Base-by-base conservation (phyloP, 306 rosid genomes). In the Mucuna pruriens region DNA sequence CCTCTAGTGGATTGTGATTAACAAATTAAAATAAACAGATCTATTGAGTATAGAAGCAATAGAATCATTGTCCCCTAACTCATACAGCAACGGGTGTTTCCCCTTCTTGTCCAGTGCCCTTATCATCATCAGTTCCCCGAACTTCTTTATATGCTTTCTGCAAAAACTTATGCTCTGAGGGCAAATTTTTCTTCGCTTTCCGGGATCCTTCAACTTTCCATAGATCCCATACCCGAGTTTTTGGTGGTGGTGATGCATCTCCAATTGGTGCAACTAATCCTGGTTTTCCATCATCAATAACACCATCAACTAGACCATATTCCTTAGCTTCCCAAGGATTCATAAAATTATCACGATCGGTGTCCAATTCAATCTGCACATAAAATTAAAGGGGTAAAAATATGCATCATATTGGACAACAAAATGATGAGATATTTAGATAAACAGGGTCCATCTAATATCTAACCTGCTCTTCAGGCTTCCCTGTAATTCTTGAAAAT, bases 281-380 rank as follows among this genome's bases (percentile, higher is more conserved):
- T 31, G 94, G 99, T 71, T 93, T 95, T 76, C 97, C 98, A 76
- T 93, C 98, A 82, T 93, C 99, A 12, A 95, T 88, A 58, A 95
- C 98, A 6, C 22, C 90, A 67, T 95, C 97, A 31, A 95, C n/a
- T 70, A 95, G 85, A 60, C 97, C 99, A 23, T 93, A 95, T 26
- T 91, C 98, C 87, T 88, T 93, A 0, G 99, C 98, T 88, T 90
- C 93, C 98, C 99, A 95, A 1, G 99, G 81, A 83, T 87, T 93
- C 99, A 95, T 89, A 83, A 93, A 95, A 76, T 93, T 87, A 87
- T 95, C 99, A 20, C 98, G 93, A 23, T 88, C 93, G 0, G 99
- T 93, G 87, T 91, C 99, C 66, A 52, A 36, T 71, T 93, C 98
- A 75, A 95, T 63, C 99, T 95, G 90, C 85, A 82, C 69, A 52